Evolutionary conservation across 176 grass and related monocot genomes (phyloP).

Genomic region (Phyllostachys edulis): DNA sequence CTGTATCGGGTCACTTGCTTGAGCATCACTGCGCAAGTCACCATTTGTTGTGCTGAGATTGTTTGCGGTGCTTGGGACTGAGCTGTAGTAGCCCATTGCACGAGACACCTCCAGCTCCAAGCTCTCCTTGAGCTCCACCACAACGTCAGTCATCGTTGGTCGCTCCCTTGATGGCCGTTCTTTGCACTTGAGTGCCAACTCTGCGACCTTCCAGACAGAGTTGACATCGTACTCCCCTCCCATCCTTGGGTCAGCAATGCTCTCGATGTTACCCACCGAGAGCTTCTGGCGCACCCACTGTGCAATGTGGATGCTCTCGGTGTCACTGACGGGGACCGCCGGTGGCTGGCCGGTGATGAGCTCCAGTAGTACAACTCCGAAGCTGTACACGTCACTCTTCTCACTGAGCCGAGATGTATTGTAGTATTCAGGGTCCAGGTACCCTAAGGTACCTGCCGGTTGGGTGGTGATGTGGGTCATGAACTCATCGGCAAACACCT

Average conservation of each 20-base stretch:
- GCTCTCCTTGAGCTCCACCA: conserved; percentile 39
- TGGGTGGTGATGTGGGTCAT: conserved; percentile 45
- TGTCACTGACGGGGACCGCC: background rate
- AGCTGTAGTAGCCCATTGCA: too few relatives aligned
- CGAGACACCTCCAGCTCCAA: conserved; percentile 17
- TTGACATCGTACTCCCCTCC: conserved; percentile 28
- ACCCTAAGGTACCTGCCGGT: conserved; percentile 43
- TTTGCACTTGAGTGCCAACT: conserved; percentile 41
- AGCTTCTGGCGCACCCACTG: conserved; percentile 44
- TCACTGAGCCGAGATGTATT: conserved; percentile 42
- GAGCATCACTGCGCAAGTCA: too few relatives aligned
- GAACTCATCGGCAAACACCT: conserved; percentile 17
- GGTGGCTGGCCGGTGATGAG: conserved; percentile 40
- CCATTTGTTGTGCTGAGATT: too few relatives aligned
- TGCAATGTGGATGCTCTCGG: conserved; percentile 36
- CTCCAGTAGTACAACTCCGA: conserved; percentile 68
- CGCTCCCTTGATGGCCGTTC: conserved; percentile 34
- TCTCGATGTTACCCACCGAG: conserved; percentile 31
- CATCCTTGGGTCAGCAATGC: conserved; percentile 34
- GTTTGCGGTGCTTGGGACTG: too few relatives aligned
- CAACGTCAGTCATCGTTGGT: conserved; percentile 35
- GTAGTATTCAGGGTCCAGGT: conserved; percentile 64
- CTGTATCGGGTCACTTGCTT: too few relatives aligned
- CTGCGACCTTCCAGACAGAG: conserved; percentile 42
- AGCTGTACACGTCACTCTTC: conserved; percentile 82